These are phyloP conservation scores for Ganoderma sinense DNA, from an alignment of 1,284 basidiomycete genomes.

Conservation along the genomic window DNA sequence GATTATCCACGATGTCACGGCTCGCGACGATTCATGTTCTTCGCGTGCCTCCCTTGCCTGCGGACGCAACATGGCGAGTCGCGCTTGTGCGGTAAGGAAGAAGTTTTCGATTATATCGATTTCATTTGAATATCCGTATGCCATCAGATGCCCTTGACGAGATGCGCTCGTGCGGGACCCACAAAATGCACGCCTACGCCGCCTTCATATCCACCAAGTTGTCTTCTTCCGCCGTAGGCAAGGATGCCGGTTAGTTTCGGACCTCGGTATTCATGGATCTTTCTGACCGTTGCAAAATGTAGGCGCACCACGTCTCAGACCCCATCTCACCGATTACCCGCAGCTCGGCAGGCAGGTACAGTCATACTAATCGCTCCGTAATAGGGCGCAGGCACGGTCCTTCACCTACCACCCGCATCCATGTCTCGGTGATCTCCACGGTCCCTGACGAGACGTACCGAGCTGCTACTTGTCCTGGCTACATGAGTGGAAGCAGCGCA, in stretches of 20 bases:
- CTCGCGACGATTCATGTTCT: background rate
- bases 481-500: conserved; percentile 59
- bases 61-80: background rate
- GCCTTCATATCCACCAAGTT: background rate
- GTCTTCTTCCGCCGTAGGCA: background rate
- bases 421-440: background rate
- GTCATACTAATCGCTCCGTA: background rate
- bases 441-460: background rate
- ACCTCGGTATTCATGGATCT: background rate
- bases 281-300: background rate
- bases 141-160: background rate
- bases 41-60: background rate
- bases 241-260: background rate
- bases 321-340: background rate
- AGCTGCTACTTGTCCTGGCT: conserved; percentile 46
- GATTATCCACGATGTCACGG: background rate
- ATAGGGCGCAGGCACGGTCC: background rate
- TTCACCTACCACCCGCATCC: background rate
- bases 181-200: background rate
- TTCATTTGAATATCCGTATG: background rate
- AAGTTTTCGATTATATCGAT: background rate
- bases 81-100: background rate
- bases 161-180: background rate
- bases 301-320: background rate
- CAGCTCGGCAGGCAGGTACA: background rate